These are phyloP conservation scores for Pholiota adiposa DNA, from an alignment of 1,284 basidiomycete species.

Conservation along the genomic window DNA sequence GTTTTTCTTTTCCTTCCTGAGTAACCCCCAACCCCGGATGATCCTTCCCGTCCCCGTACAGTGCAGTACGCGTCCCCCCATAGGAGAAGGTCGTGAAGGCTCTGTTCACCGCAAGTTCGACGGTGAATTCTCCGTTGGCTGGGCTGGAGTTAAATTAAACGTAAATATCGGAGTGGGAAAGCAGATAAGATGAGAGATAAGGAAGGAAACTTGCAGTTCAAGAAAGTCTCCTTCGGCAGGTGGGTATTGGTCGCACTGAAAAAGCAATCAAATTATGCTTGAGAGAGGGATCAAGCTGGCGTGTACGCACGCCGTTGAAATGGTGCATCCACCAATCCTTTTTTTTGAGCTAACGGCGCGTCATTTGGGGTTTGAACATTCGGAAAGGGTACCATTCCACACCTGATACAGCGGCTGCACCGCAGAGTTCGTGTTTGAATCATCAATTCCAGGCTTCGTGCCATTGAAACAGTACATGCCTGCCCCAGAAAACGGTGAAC, in stretches of 20 bases:
- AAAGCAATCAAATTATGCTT: not conserved
- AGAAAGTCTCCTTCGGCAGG: constrained; percentile 36
- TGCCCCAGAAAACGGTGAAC: not conserved
- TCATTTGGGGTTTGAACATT: not conserved
- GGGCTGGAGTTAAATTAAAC: too few relatives aligned
- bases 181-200: too few relatives aligned
- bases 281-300: too few relatives aligned
- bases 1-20: constrained; percentile 18
- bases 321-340: constrained; percentile 41
- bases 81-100: constrained; percentile 40
- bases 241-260: constrained; percentile 40
- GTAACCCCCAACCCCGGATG: constrained; percentile 22
- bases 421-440: constrained; percentile 30
- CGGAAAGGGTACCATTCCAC: constrained; percentile 1
- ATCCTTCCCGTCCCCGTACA: constrained; percentile 33
- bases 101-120: constrained; percentile 45
- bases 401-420: constrained; percentile 35
- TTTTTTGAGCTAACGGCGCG: constrained; percentile 26
- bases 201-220: constrained; percentile 30
- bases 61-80: constrained; percentile 26
- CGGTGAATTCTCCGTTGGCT: constrained; percentile 43
- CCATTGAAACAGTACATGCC: constrained; percentile 34
- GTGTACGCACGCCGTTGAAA: constrained; percentile 28
- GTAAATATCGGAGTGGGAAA: too few relatives aligned
- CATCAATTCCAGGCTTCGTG: constrained; percentile 24